phyloP scores from a whole-genome alignment of 345 rosid species.

The Eucalyptus tenuipes region DNA sequence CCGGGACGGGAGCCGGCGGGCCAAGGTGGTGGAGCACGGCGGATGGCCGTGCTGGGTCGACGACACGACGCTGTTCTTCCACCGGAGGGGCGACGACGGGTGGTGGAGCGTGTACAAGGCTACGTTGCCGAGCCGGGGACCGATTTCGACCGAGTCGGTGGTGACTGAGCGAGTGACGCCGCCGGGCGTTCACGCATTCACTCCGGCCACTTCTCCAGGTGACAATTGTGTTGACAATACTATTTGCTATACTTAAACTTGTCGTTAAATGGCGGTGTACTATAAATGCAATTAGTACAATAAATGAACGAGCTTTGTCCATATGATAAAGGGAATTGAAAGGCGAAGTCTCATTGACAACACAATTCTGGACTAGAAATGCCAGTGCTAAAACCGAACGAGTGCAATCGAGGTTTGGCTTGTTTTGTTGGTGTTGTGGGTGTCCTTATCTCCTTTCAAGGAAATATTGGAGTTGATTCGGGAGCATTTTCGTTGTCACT shows the following conservation, averaged over 20 bases:
- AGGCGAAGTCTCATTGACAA: not conserved
- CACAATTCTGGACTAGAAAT: not conserved
- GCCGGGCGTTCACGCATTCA: constrained; percentile 72
- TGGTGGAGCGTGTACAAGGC: constrained; percentile 83
- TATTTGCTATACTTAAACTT: not conserved
- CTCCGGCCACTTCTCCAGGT: constrained; percentile 86
- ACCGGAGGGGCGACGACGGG: constrained; percentile 46
- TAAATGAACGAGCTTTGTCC: not conserved
- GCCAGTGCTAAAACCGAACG: not conserved
- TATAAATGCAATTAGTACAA: not conserved
- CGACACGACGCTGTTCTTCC: constrained; percentile 63
- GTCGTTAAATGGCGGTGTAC: not conserved
- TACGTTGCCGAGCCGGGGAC: constrained; percentile 14
- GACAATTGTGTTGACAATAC: not conserved
- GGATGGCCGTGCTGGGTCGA: constrained; percentile 95
- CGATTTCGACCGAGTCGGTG: constrained; percentile 26
- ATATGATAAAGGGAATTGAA: not conserved
- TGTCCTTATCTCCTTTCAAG: not conserved
- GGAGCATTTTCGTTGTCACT: not conserved
- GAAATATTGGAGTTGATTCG: not conserved
- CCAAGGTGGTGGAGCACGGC: constrained; percentile 69
- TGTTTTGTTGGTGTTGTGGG: not conserved
- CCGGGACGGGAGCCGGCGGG: constrained; percentile 58
- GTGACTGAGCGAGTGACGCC: constrained; percentile 57
- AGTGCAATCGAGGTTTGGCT: not conserved